Evolutionary conservation across 2,329 filamentous ascomycete species (phyloP), one percentile per base, ranked within the genome.

Genomic region (Diaporthe sp.): DNA sequence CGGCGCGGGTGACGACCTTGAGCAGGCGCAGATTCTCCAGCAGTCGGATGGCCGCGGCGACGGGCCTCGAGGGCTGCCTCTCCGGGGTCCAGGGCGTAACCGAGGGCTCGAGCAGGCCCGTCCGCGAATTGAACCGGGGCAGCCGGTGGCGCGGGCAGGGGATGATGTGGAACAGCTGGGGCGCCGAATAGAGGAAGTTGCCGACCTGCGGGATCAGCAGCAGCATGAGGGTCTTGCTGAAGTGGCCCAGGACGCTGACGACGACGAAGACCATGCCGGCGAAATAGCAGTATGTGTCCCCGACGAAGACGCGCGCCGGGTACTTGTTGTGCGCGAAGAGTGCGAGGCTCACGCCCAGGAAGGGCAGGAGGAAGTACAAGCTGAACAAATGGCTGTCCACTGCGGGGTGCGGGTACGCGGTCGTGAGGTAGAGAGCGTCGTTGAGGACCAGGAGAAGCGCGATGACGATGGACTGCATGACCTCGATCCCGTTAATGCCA

Each of bases 221-320:
- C 70, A 99, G 90, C 74, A 98, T 90, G 61, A 99, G 90, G 0
- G 97, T 99, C 86, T 99, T 99, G 87, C 94, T 97, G 87, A 99
- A 99, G 86, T 99, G 97, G 34, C 97, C 97, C 71, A 98, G 90
- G 81, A 99, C 98, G 78, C 95, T 95, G 78, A 98, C 97, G 60
- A 98, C 96, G 72, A 96, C 97, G 83, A 99, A 99, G 53, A 98
- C 94, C 95, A 99, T 99, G 79, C 97, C 97, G 0, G 97, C 97
- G 84, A 99, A 98, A 86, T 99, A 99, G 89, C 97, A 99, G 89
- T 98, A 99, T 5, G 97, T 99, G 85, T 99, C 97, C 74, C 97
- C 97, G 13, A 98, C 96, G 82, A 99, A 99, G 13, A 98, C 97
- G 80, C 92, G 93, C 34, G 96, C 95, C 0, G 97, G 97, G 82